A percentile compares a stretch with the other conserved stretches of the same genome.
These are phyloP conservation scores for Corymbia citriodora DNA, from an alignment of 441 rosid genomes.

Conservation along the genomic window DNA sequence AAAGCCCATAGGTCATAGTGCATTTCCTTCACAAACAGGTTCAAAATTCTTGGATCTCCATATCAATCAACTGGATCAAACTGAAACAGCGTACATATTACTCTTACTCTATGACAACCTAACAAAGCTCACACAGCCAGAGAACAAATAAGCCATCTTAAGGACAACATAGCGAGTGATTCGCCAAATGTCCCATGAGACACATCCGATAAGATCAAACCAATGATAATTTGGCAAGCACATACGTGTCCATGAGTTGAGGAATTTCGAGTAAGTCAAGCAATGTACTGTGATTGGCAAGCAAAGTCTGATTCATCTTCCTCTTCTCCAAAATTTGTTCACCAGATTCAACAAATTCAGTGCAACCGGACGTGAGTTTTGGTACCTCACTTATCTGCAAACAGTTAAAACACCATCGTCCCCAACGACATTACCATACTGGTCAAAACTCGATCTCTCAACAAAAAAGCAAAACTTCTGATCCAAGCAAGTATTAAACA, in stretches of 20 bases:
- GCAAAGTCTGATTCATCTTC: constrained; percentile 88
- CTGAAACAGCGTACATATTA: neutral
- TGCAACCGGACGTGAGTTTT: constrained; percentile 77
- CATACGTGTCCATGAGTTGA: constrained; percentile 99
- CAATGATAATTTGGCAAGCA: constrained; percentile 8
- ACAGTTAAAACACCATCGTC: neutral
- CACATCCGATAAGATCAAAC: neutral
- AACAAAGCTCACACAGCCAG: neutral
- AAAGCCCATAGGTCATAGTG: neutral
- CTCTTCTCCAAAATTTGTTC: constrained; percentile 86
- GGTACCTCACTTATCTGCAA: constrained; percentile 79
- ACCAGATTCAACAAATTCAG: constrained; percentile 79
- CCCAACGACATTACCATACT: neutral
- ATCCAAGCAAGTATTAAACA: neutral
- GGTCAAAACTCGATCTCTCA: neutral
- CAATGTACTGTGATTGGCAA: constrained; percentile 79
- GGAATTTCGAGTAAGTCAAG: constrained; percentile 98
- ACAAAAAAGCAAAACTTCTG: neutral
- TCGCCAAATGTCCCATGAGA: neutral
- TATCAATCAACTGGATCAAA: neutral
- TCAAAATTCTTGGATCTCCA: neutral
- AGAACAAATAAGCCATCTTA: neutral
- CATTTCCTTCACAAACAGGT: neutral
- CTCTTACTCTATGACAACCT: neutral
- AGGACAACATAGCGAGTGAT: neutral